These are phyloP conservation scores for Blastobotrys parvus DNA, from an alignment of 805 yeast species.

Conservation along the genomic window DNA sequence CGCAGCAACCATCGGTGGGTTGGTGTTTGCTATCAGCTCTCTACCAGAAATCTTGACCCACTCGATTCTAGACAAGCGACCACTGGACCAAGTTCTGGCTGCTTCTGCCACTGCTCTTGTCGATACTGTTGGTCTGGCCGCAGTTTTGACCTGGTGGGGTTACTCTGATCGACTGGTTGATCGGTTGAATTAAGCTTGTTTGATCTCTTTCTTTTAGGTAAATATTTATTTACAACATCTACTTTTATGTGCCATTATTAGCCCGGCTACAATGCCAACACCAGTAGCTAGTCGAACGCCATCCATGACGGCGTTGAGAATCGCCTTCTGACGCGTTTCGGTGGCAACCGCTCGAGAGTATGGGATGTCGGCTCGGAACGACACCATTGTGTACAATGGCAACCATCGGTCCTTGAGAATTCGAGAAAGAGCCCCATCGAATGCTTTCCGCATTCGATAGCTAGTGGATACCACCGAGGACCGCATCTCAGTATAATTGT, in stretches of 20 bases:
- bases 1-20: constrained; percentile 31
- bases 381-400: constrained; percentile 87
- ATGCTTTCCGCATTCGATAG: constrained; percentile 55
- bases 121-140: constrained; percentile 35
- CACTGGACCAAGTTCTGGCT: constrained; percentile 28
- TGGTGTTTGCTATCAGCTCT: constrained; percentile 30
- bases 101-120: constrained; percentile 26
- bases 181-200: too few species aligned
- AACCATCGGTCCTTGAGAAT: constrained; percentile 59
- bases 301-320: constrained; percentile 31
- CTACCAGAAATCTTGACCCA: constrained; percentile 29
- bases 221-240: too few species aligned
- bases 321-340: constrained; percentile 45
- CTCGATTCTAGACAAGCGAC: constrained; percentile 29
- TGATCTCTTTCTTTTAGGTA: too few species aligned
- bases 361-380: constrained; percentile 75
- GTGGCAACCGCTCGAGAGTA: constrained; percentile 59
- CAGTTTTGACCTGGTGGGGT: constrained; percentile 33
- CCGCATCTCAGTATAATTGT: constrained; percentile 82
- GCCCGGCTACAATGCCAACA: too few species aligned
- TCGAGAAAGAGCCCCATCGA: constrained; percentile 59
- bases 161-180: constrained; percentile 18
- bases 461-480: constrained; percentile 57
- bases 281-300: too few species aligned
- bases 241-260: not conserved